phyloP scores from a whole-genome alignment of 2,329 filamentous ascomycete genomes.

The Botryotinia globosa region DNA sequence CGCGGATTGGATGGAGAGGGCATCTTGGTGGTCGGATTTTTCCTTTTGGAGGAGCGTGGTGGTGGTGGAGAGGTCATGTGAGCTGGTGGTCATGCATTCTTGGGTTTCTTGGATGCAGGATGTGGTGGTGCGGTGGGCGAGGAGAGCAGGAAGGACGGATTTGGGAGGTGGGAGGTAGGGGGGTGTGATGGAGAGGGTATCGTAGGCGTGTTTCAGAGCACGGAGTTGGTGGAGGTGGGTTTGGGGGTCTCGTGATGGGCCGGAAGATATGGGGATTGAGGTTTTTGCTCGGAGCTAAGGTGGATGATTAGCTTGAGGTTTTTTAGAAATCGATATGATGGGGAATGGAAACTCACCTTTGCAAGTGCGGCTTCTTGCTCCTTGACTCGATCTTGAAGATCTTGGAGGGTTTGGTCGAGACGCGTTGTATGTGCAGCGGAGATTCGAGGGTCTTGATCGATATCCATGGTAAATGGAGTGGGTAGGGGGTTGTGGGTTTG shows the following conservation, averaged over 20 bases:
- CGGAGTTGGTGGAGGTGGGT: conserved; percentile 46
- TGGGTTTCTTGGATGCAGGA: conserved; percentile 63
- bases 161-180: conserved; percentile 64
- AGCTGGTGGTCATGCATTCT: conserved; percentile 51
- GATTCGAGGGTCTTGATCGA: conserved; percentile 33
- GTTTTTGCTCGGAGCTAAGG: conserved; percentile 34
- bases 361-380: conserved; percentile 53
- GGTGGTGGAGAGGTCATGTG: conserved; percentile 44
- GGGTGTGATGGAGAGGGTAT: conserved; percentile 57
- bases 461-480: conserved; percentile 20
- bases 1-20: conserved; percentile 52
- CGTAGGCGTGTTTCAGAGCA: conserved; percentile 62
- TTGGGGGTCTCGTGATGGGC: conserved; percentile 37
- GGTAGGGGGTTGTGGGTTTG: neutral
- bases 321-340: neutral
- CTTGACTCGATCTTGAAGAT: conserved; percentile 58
- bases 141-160: conserved; percentile 67
- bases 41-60: conserved; percentile 51
- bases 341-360: conserved; percentile 41
- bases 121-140: conserved; percentile 67
- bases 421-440: conserved; percentile 49
- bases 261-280: conserved; percentile 27
- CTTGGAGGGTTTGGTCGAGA: conserved; percentile 64
- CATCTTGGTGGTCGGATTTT: conserved; percentile 51
- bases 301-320: conserved; percentile 17